Percentiles rank a stretch among this genome's conserved stretches.
phyloP scores from a whole-genome alignment of 1,139 yeast genomes.

The Pichia terricola region DNA sequence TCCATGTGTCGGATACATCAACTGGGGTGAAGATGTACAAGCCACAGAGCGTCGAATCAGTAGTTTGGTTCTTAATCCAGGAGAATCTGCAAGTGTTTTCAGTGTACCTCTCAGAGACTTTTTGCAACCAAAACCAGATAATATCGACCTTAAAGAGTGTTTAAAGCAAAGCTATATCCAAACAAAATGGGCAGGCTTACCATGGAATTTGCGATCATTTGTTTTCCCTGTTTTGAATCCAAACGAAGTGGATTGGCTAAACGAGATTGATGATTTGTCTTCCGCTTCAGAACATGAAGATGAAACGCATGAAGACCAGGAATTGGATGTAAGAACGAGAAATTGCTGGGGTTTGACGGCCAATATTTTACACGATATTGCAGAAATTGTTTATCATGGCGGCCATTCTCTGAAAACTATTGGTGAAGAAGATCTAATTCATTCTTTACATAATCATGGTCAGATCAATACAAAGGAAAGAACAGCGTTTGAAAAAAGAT shows the following conservation, averaged over 20 bases:
- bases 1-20: slow-evolving; percentile 69
- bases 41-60: slow-evolving; percentile 24
- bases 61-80: slow-evolving; percentile 45
- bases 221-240: slow-evolving; percentile 47
- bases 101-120: slow-evolving; percentile 61
- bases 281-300: slow-evolving; percentile 40
- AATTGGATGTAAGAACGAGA: slow-evolving; percentile 31
- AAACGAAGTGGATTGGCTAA: slow-evolving; percentile 56
- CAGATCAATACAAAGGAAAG: slow-evolving; percentile 31
- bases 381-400: slow-evolving; percentile 42
- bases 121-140: slow-evolving; percentile 31
- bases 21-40: slow-evolving; percentile 22
- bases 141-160: slow-evolving; percentile 33
- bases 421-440: slow-evolving; percentile 62
- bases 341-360: slow-evolving; percentile 94
- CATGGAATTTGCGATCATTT: slow-evolving; percentile 55
- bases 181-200: slow-evolving; percentile 61
- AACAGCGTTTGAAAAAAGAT: slow-evolving; percentile 33
- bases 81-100: slow-evolving; percentile 60
- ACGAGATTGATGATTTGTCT: slow-evolving; percentile 47
- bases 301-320: slow-evolving; percentile 28
- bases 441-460: slow-evolving; percentile 40
- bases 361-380: slow-evolving; percentile 69
- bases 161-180: slow-evolving; percentile 33
- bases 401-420: slow-evolving; percentile 13